Base-by-base conservation (phyloP, 495 filamentous ascomycete genomes). In the Delitschia confertaspora region DNA sequence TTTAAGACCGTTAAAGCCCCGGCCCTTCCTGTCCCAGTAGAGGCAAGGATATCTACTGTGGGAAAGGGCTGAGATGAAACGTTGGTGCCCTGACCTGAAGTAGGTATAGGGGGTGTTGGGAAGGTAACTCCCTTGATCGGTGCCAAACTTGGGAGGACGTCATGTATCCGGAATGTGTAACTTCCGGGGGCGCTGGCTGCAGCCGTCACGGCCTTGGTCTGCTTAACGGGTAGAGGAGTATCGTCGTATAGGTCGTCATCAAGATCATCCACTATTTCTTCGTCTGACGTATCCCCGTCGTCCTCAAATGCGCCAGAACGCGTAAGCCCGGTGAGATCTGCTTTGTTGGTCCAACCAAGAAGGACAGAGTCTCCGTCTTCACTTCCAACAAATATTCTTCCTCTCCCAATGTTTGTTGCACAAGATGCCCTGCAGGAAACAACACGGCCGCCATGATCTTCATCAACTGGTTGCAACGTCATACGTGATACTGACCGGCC, bases 401-500 rank as follows among this genome's bases (percentile, higher is more conserved):
- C 78, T 40, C 74, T 71, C 1, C 78, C 78, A 9, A 96, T 59
- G 22, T 70, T 69, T 22, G 77, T 72, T 1, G 83, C 71, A 32
- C 80, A 85, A 3, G 83, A 80, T n/a, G 80, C 75, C 20, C 72
- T 66, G 23, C 75, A 74, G 19, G 70, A 70, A 45, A 93, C 61
- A 9, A 84, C 45, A 33, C 62, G 50, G 2, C 78, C 80, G 16
- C 82, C 82, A 1, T 71, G 57, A 29, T 82, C 74, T 32, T 63
- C 51, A 11, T 70, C 60, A 24, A 95, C 61, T 11, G 74, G 62
- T 35, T 74, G 75, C 33, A 98, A 60, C 4, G 72, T 74, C 22
- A 95, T 68, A 4, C 88, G 87, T 26, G 88, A 93, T 18, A 99
- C 85, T 6, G 85, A 91, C 32, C 89, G 74, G n/a, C 91, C 91